These are phyloP conservation scores for Kwoniella europaea DNA, from an alignment of 768 basidiomycete species.

Conservation along the genomic window DNA sequence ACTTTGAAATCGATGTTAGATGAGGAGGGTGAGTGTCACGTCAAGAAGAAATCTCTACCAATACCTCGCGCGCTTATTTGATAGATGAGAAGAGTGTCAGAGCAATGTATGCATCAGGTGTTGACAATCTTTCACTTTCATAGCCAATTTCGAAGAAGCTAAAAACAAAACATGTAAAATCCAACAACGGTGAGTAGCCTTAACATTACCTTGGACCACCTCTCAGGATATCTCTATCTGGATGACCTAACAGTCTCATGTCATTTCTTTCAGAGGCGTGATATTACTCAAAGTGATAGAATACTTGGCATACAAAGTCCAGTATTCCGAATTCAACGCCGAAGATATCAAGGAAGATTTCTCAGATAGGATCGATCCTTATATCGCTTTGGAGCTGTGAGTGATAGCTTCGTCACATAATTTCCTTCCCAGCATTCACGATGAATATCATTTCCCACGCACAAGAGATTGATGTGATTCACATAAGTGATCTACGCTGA, in stretches of 20 bases:
- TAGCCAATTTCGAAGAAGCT: conserved; percentile 78
- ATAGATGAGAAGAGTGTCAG: neutral
- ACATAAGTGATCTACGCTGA: neutral
- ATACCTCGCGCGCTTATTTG: neutral
- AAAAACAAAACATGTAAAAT: conserved; percentile 71
- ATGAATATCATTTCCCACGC: no score
- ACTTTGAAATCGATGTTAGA: conserved; percentile 82
- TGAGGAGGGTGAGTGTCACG: conserved; percentile 65
- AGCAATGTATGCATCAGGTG: neutral
- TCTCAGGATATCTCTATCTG: neutral
- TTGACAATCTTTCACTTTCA: neutral
- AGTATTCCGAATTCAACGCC: conserved; percentile 71
- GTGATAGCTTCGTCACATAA: conserved; percentile 53
- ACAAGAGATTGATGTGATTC: no score
- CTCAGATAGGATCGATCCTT: conserved; percentile 79
- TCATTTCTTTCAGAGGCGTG: conserved; percentile 60
- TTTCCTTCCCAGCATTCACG: neutral
- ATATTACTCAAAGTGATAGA: conserved; percentile 87
- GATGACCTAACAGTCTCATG: no score
- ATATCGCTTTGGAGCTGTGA: conserved; percentile 86
- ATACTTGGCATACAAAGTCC: conserved; percentile 82
- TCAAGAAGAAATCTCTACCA: neutral
- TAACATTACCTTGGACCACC: neutral
- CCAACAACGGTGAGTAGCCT: conserved; percentile 67
- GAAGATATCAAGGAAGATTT: conserved; percentile 87